Evolutionary conservation across 306 rosid genomes (phyloP), one percentile per base, ranked within the genome.

Genomic region (Aeschynomene evenia): DNA sequence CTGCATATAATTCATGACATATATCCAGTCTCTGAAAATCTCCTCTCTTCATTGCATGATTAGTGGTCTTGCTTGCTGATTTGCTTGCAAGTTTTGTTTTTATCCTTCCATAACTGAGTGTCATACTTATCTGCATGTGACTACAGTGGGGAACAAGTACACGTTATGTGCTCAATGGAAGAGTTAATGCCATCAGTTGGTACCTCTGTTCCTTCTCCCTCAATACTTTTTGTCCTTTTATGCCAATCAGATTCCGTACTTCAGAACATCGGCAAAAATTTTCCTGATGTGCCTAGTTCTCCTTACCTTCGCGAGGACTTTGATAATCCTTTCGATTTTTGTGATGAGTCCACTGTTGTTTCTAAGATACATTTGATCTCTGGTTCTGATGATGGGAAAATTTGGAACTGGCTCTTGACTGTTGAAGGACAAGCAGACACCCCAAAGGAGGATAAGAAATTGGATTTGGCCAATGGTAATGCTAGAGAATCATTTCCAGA

Each of bases 351-450:
- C 10, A 68, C 43, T 71, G 66, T 65, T 51, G 75, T 87, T 84
- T 86, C 96, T 69, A 86, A 87, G 78, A 85, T 87, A 18, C 89
- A 79, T 74, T 80, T 89, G 89, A 77, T 95, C 75, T 95, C 97
- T 75, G 83, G 91, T 77, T 91, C 96, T 55, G 97, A 91, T 73
- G 99, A 95, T 81, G 99, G 97, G 29, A 95, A 91, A 82, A 65
- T 95, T 72, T 95, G 97, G 99, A 82, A 82, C 83, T 95, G 99
- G 99, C 88, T 91, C 56, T 75, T 89, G 85, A 89, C 95, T 72
- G 84, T 85, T 54, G 91, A 95, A 83, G 89, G 88, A 51, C 58
- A 40, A 43, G 87, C 79, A 66, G 88, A 87, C 70, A 29, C 70
- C 55, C 81, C 71, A 75, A 90, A 78, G 61, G 81, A 72, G 58